Percentiles rank a stretch among this genome's conserved stretches.
Evolutionary conservation across 306 rosid species (phyloP).

Genomic region (Malus asiatica): DNA sequence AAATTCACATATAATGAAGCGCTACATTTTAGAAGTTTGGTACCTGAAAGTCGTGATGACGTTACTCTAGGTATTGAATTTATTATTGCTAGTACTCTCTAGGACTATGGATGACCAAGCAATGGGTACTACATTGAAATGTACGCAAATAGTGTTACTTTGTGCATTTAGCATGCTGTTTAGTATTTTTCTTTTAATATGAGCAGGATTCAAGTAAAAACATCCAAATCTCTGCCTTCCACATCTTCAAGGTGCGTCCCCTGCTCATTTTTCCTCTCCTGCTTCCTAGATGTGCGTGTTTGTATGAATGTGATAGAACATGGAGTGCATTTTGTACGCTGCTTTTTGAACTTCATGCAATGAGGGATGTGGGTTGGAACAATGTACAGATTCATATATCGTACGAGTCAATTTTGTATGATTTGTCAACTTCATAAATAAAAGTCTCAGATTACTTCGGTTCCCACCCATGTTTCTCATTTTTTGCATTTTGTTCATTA

Average conservation of each 20-base stretch:
- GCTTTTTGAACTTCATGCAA: not conserved
- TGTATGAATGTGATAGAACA: not conserved
- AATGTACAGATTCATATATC: not conserved
- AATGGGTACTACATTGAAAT: not conserved
- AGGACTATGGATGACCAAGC: conserved; percentile 1
- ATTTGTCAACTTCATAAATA: not conserved
- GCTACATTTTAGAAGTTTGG: conserved; percentile 77
- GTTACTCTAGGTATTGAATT: conserved; percentile 60
- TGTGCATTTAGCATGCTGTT: conserved; percentile 15
- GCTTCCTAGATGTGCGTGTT: not conserved
- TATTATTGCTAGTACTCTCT: not conserved
- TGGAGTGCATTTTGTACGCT: not conserved
- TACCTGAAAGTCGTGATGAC: conserved; percentile 86
- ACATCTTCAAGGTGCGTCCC: conserved; percentile 81
- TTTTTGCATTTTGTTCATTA: not conserved
- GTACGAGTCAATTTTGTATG: not conserved
- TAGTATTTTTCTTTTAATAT: conserved; percentile 7
- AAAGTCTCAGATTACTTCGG: not conserved
- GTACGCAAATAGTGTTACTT: conserved; percentile 3
- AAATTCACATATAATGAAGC: conserved; percentile 86
- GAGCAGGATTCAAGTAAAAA: conserved; percentile 94
- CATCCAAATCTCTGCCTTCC: conserved; percentile 86
- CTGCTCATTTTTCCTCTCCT: not conserved
- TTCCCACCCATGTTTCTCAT: not conserved
- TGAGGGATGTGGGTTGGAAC: not conserved